Conservation (phyloP, 352 stramenopile genomes). For the Hyaloperonospora brassicae region DNA sequence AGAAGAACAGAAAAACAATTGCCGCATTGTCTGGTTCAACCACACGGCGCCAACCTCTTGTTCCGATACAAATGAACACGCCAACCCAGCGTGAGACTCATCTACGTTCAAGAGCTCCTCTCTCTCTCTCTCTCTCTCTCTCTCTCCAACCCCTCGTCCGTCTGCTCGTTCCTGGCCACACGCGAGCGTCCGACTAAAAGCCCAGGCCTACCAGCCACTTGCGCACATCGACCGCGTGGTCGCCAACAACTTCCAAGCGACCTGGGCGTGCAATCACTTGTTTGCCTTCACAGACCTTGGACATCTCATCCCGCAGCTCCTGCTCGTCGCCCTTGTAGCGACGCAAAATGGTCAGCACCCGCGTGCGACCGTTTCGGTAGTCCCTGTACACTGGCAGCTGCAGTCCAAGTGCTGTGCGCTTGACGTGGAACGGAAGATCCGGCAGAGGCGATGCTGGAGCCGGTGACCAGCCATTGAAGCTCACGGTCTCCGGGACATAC, state of each 20-base stretch:
- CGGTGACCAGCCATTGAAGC: conserved; percentile 84
- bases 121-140: conserved; percentile 4
- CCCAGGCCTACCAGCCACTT: conserved; percentile 81
- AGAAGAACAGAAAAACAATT: no score
- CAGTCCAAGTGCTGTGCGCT: conserved; percentile 69
- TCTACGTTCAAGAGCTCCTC: conserved; percentile 9
- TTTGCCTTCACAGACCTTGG: conserved; percentile 79
- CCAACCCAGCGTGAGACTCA: neutral
- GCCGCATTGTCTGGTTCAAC: no score
- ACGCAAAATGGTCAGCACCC: conserved; percentile 79
- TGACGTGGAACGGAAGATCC: conserved; percentile 64
- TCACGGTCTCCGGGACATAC: conserved; percentile 74
- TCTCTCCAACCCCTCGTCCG: conserved; percentile 1
- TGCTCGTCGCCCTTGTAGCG: conserved; percentile 73
- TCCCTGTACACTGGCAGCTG: conserved; percentile 85
- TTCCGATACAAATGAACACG: no score
- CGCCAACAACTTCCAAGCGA: conserved; percentile 69
- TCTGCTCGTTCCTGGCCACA: conserved; percentile 8
- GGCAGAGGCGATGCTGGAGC: conserved; percentile 56
- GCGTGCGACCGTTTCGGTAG: conserved; percentile 78
- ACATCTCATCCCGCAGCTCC: conserved; percentile 73
- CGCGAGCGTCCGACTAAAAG: conserved; percentile 32
- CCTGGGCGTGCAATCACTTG: conserved; percentile 58
- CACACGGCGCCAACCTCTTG: no score
- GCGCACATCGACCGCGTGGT: conserved; percentile 62